phyloP scores from a whole-genome alignment of 2,329 filamentous ascomycete species.

The Stagonosporopsis chrysanthemi region DNA sequence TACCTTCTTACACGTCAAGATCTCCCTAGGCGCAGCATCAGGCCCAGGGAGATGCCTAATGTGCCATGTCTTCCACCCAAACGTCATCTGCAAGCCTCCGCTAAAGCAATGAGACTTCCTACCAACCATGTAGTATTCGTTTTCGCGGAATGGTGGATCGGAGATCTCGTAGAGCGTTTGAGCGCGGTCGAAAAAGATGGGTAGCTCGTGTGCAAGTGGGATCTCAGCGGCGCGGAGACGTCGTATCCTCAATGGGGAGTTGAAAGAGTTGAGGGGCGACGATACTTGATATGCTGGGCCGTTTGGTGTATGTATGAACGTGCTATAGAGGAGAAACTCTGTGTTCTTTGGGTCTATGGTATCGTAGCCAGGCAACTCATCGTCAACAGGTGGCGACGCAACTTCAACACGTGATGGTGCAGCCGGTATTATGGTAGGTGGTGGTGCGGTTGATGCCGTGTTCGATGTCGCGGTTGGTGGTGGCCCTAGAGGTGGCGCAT shows the following conservation, averaged over 20 bases:
- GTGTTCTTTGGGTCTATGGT: slow-evolving; percentile 26
- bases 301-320: slow-evolving; percentile 29
- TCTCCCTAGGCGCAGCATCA: slow-evolving; percentile 19
- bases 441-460: neutral
- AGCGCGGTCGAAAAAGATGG: slow-evolving; percentile 24
- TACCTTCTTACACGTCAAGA: slow-evolving; percentile 26
- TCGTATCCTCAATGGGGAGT: slow-evolving; percentile 27
- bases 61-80: slow-evolving; percentile 22
- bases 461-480: neutral
- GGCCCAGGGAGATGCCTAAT: slow-evolving; percentile 20
- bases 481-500: slow-evolving; percentile 12
- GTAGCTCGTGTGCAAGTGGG: slow-evolving; percentile 14
- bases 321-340: slow-evolving; percentile 25
- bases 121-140: slow-evolving; percentile 27
- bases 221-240: slow-evolving; percentile 27
- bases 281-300: slow-evolving; percentile 30
- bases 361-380: slow-evolving; percentile 27
- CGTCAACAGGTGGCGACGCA: slow-evolving; percentile 6
- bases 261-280: slow-evolving; percentile 23
- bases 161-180: slow-evolving; percentile 27
- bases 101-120: slow-evolving; percentile 22
- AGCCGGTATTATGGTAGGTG: slow-evolving; percentile 2
- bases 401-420: slow-evolving; percentile 1
- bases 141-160: slow-evolving; percentile 27
- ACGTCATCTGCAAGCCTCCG: slow-evolving; percentile 25